Evolutionary conservation across 345 rosid genomes (phyloP).

Genomic region (Syzygium jambos): DNA sequence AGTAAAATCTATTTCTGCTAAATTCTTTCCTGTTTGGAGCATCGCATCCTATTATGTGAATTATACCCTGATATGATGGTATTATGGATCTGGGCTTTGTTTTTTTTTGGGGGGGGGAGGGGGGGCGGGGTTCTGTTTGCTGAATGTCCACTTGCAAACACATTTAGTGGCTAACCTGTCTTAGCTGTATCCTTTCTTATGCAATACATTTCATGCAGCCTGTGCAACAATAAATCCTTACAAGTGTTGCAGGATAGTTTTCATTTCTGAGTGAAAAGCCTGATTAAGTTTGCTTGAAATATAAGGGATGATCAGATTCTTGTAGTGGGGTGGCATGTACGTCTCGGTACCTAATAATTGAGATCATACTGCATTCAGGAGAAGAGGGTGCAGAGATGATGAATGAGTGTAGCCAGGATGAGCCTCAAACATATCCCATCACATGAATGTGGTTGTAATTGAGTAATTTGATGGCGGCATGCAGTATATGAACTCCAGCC

Average conservation of each 20-base stretch:
- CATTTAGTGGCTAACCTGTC: conserved; percentile 2
- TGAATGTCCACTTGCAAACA: conserved; percentile 47
- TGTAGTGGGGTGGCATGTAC: not conserved
- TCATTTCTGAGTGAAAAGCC: not conserved
- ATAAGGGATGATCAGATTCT: not conserved
- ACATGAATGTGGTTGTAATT: too few relatives aligned
- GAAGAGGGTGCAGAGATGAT: too few relatives aligned
- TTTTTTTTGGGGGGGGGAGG: conserved; percentile 56
- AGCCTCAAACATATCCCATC: too few relatives aligned
- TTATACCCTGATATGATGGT: conserved; percentile 50
- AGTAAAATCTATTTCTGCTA: conserved; percentile 21
- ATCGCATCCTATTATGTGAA: conserved; percentile 2
- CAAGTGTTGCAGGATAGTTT: not conserved
- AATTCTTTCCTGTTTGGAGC: not conserved
- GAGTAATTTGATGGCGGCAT: not conserved
- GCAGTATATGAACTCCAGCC: not conserved
- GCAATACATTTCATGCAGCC: not conserved
- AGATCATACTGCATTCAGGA: too few relatives aligned
- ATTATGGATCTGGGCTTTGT: conserved; percentile 74
- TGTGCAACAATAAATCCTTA: not conserved
- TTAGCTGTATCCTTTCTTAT: not conserved
- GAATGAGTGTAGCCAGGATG: too few relatives aligned
- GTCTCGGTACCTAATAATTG: too few relatives aligned
- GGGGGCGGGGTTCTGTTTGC: conserved; percentile 12
- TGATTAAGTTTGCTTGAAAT: not conserved